These are phyloP conservation scores for Leishmania tropica DNA, from an alignment of 208 protist species.

Conservation along the genomic window DNA sequence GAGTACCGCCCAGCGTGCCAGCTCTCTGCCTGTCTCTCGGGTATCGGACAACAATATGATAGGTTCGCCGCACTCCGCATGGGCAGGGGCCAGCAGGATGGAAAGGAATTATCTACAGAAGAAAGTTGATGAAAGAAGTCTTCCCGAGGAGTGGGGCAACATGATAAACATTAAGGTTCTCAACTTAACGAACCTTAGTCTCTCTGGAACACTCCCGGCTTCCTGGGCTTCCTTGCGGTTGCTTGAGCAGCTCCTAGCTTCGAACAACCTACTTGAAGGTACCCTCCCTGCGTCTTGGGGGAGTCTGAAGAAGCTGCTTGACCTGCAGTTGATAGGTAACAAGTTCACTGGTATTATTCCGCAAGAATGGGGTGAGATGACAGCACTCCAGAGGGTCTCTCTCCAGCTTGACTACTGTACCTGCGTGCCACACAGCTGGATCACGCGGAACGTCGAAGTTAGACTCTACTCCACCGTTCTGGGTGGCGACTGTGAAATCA, in stretches of 20 bases:
- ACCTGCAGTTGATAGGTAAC: neutral
- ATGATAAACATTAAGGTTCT: neutral
- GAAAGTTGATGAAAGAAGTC: neutral
- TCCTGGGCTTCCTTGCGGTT: neutral
- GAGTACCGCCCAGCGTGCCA: no score
- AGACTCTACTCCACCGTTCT: neutral
- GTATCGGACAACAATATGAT: neutral
- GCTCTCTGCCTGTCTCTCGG: neutral
- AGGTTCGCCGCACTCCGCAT: neutral
- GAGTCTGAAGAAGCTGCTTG: neutral
- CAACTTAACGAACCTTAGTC: neutral
- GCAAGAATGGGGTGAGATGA: constrained; percentile 1
- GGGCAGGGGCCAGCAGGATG: neutral
- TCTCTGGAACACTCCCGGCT: neutral
- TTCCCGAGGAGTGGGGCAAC: neutral
- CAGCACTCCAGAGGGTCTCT: neutral
- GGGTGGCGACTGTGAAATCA: neutral
- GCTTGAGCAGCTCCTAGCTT: neutral
- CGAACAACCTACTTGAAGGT: neutral
- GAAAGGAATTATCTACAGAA: neutral
- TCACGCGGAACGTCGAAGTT: neutral
- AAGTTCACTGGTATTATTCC: neutral
- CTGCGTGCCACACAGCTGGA: constrained; percentile 3
- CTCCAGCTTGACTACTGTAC: neutral
- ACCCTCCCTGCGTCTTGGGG: neutral